phyloP scores from a whole-genome alignment of 306 rosid species.

The Quercus alba region DNA sequence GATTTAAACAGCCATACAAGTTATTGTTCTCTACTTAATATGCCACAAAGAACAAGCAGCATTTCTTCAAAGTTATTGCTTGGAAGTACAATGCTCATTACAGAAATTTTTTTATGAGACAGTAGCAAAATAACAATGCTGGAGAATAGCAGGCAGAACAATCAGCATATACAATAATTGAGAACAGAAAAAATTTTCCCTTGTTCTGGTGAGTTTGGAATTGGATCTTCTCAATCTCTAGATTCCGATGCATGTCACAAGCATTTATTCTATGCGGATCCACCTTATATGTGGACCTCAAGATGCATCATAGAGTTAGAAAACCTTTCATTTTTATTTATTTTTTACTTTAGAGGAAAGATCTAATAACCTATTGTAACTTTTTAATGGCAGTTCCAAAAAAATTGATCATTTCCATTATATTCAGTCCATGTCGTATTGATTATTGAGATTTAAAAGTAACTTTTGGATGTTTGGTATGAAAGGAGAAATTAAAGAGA shows the following conservation, averaged over 20 bases:
- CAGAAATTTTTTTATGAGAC: not conserved
- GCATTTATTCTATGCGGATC: not conserved
- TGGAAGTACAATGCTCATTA: not conserved
- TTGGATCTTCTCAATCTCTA: not conserved
- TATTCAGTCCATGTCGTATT: too few relatives aligned
- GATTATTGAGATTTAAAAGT: too few relatives aligned
- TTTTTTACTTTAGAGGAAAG: too few relatives aligned
- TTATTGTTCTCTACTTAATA: not conserved
- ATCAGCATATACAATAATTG: not conserved
- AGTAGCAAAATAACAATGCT: not conserved
- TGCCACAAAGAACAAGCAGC: not conserved
- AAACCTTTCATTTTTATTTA: too few relatives aligned
- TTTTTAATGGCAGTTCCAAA: too few relatives aligned
- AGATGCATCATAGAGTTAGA: too few relatives aligned
- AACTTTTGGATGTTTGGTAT: too few relatives aligned
- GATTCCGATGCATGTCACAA: not conserved
- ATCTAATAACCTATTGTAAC: too few relatives aligned
- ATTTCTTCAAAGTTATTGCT: not conserved
- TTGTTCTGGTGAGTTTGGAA: not conserved
- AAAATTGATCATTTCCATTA: too few relatives aligned
- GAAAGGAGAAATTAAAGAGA: too few relatives aligned
- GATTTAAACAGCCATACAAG: too few relatives aligned
- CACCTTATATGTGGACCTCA: not conserved
- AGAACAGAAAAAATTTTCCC: not conserved
- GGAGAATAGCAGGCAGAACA: not conserved